Conservation (phyloP, 306 rosid species). For the Prinsepia uniflora region DNA sequence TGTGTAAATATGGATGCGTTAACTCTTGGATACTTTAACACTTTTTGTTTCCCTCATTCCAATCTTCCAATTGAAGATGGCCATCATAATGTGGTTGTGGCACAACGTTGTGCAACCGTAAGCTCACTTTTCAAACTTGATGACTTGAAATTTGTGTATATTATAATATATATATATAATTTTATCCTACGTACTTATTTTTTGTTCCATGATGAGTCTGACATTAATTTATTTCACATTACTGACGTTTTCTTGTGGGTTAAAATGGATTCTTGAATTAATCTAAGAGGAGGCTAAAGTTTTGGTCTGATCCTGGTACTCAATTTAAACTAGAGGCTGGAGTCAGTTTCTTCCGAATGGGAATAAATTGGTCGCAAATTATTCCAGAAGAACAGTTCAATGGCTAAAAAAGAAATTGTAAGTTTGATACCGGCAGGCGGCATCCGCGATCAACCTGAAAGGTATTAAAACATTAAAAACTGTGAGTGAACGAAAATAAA, state of each 20-base stretch:
- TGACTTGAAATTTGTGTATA: constrained; percentile 10
- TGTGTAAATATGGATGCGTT: not conserved
- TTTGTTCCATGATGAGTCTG: too few relatives aligned
- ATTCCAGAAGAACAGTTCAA: constrained; percentile 75
- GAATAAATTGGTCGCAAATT: constrained; percentile 89
- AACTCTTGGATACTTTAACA: too few relatives aligned
- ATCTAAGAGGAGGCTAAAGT: constrained; percentile 86
- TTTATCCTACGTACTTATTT: not conserved
- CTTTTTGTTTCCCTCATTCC: not conserved
- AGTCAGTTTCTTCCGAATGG: constrained; percentile 80
- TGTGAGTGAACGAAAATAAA: too few relatives aligned
- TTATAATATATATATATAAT: constrained; percentile 3
- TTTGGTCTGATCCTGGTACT: constrained; percentile 98
- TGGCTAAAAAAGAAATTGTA: too few relatives aligned
- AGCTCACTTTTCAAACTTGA: constrained; percentile 20
- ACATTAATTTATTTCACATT: not conserved
- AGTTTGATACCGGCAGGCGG: constrained; percentile 38
- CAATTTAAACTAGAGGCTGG: constrained; percentile 81
- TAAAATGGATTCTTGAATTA: constrained; percentile 25
- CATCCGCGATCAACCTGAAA: too few relatives aligned
- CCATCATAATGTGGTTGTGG: constrained; percentile 83
- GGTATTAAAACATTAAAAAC: too few relatives aligned
- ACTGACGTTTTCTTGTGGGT: constrained; percentile 9
- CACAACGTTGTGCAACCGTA: constrained; percentile 91
- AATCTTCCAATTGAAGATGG: constrained; percentile 22